Conservation (phyloP, 768 basidiomycete species). For the Suillus ampliporus region DNA sequence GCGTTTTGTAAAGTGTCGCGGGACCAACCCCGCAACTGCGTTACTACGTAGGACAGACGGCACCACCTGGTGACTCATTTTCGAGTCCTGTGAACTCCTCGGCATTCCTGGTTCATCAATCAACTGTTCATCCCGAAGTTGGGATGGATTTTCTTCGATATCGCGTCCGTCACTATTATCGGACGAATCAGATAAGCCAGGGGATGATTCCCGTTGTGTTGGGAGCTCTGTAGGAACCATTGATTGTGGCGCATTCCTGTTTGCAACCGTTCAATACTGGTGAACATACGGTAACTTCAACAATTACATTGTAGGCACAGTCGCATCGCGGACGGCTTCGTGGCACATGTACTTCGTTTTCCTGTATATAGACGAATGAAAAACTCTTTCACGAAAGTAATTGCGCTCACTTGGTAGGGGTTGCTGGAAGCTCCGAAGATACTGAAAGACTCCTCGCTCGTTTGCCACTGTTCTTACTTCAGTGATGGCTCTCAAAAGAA, state of each 20-base stretch:
- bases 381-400: background rate
- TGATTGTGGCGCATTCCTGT: constrained; percentile 10
- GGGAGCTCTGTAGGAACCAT: background rate
- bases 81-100: background rate
- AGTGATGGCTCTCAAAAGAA: constrained; percentile 2
- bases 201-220: background rate
- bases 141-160: background rate
- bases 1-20: constrained; percentile 17
- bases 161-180: background rate
- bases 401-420: constrained; percentile 29
- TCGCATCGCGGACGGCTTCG: constrained; percentile 1
- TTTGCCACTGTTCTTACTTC: constrained; percentile 26
- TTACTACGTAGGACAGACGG: background rate
- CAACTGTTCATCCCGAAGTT: background rate
- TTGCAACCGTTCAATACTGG: background rate
- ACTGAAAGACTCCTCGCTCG: constrained; percentile 29
- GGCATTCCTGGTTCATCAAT: background rate
- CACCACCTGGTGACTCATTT: background rate
- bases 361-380: constrained; percentile 1
- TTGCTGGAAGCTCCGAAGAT: constrained; percentile 13
- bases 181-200: background rate
- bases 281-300: background rate
- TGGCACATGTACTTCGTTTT: background rate
- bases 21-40: background rate
- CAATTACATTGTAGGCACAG: constrained; percentile 8